Base-by-base conservation (phyloP, 345 rosid species). In the Leavenworthia alabamica region DNA sequence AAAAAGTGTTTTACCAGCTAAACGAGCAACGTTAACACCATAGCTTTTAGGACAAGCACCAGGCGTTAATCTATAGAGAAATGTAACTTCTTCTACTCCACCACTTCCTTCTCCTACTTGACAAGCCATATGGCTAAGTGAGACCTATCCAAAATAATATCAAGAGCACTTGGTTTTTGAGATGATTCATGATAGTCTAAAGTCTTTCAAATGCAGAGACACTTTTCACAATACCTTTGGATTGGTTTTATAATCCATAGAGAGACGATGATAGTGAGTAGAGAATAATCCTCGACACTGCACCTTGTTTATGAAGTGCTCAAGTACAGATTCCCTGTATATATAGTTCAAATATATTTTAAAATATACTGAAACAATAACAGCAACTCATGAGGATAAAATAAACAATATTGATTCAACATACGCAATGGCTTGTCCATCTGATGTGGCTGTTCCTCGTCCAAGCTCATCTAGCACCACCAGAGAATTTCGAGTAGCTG, bases 371-470 rank as follows among this genome's bases (percentile, higher is more conserved):
- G 10, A 70, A 70, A 8, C 23, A 29, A 9, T 36, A 62, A 17
- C 37, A 15, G 44, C 11, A 31, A 9, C 33, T 15, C 14, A 8
- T 44, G 27, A 31, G 15, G 19, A 66, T 58, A 52, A 50, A 27
- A 16, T 42, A 49, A 11, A n/a, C 33, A 68, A 62, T 31, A 32
- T 12, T 57, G 71, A 2, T 42, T 58, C 42, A 27, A 64, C 71
- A 36, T 80, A 93, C 97, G 99, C 99, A 76, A 93, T 93, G 73
- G 99, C 99, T 78, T 93, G 97, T 64, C 98, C 98, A 78, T 92
- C 98, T 50, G 97, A 92, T 46, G 98, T 86, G 24, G 97, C 82
- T 47, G 98, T 86, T 67, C 98, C 98, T n/a, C 96, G 82, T 42
- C 97, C 97, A 67, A 92, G 94, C 80, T 92, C 98, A 80, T 92